These are phyloP conservation scores for Sordariomycetes sp. DNA, from an alignment of 2,329 filamentous ascomycete species.

Conservation along the genomic window DNA sequence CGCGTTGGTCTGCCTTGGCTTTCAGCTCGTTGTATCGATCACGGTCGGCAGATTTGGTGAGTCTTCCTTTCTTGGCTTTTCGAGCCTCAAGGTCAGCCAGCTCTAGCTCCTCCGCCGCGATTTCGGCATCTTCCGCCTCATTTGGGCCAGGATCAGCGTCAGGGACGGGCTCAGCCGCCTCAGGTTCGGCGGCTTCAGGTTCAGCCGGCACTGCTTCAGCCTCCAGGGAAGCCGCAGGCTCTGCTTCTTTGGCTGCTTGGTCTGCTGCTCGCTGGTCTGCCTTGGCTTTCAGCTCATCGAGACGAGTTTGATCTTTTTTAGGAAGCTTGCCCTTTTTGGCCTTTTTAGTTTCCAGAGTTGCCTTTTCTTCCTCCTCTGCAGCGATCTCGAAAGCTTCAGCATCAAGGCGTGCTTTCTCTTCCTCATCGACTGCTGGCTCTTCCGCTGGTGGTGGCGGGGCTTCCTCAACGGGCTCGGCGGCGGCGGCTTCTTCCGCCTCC, in stretches of 20 bases:
- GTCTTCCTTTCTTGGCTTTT: conserved; percentile 17
- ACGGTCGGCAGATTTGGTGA: conserved; percentile 7
- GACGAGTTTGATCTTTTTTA: conserved; percentile 9
- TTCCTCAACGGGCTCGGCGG: conserved; percentile 9
- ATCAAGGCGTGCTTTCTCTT: conserved; percentile 15
- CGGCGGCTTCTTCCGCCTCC: conserved; percentile 16
- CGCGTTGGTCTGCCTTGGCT: neutral
- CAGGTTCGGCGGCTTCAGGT: conserved; percentile 15
- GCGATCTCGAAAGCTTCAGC: conserved; percentile 15
- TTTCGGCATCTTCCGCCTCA: conserved; percentile 6
- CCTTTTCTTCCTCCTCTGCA: conserved; percentile 12
- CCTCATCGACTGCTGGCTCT: conserved; percentile 13
- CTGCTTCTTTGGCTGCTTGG: conserved; percentile 15
- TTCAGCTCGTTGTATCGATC: conserved; percentile 1
- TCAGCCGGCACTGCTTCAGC: conserved; percentile 17
- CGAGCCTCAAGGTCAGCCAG: conserved; percentile 14
- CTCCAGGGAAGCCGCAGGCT: conserved; percentile 3
- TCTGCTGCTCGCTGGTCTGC: conserved; percentile 10
- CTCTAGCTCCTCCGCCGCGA: conserved; percentile 11
- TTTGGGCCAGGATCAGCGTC: no score
- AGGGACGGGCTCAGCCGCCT: conserved; percentile 8
- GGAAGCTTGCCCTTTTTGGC: conserved; percentile 14
- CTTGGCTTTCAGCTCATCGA: conserved; percentile 11
- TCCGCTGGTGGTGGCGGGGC: conserved; percentile 10
- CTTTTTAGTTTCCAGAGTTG: conserved; percentile 17